Base-by-base conservation (phyloP, 345 rosid genomes). In the Linum lewisii region DNA sequence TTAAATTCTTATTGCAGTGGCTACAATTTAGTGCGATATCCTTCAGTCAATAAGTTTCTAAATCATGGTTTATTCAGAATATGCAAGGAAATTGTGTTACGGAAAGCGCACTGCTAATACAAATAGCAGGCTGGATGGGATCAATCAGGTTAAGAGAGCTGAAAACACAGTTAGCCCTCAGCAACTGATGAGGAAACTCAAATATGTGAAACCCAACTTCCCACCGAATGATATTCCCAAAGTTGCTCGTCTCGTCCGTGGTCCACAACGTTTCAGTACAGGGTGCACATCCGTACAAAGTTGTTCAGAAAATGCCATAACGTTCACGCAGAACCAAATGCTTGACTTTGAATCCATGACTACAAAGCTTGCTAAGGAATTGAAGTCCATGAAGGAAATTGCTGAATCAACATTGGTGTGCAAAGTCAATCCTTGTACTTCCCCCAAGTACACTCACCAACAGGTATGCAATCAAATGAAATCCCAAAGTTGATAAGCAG, bases 291-390 rank as follows among this genome's bases (percentile, higher is more conserved):
- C 88, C 25, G 50, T 66, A 37, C 73, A 73, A 63, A 78, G 72
- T 42, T 85, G 78, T 72, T 70, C 95, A 60, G 77, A 82, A 75
- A 86, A 74, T 66, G 94, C 84, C 58, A 78, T 87, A 71, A 69
- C 72, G 61, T 93, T 89, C 78, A 81, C 94, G 6, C 87, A 83
- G 77, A 72, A 79, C 58, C 94, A 85, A 76, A 73, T 89, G 86
- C 81, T 57, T 51, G 97, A 82, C 69, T 69, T 81, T 53, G 83
- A 78, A 58, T 66, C 66, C 60, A 63, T 89, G 62, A 73, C 94
- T 51, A 62, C 73, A 34, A 86, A 74, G 73, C 95, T 87, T 70
- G 68, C 81, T 10, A 75, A 64, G 26, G 91, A 86, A 69, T 70
- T 89, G 68, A 82, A 72, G 68, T 68, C 74, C 11, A 81, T 93